Evolutionary conservation across 164 flowering plant genomes (phyloP), one percentile per base, ranked within the genome.

Genomic region (Vitis labrusca): DNA sequence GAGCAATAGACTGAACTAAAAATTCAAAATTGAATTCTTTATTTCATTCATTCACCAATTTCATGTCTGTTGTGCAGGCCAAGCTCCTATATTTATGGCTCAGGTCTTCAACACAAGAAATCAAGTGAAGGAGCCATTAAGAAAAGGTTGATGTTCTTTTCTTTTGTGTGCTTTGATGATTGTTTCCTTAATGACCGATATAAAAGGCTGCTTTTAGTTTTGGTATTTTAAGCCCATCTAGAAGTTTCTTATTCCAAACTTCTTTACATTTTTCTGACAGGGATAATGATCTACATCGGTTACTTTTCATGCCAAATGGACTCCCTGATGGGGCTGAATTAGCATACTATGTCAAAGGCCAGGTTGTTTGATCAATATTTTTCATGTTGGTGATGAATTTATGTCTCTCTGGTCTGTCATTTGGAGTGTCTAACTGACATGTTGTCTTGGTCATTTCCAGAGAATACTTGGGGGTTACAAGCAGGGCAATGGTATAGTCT

Each of bases 241-340:
- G 10, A 11, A 15, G 12, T 17, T 17, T 65, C 14, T 53, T 54
- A 54, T 17, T 59, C 17, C 59, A 37, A 8, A 32, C 64, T 53
- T 64, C 2, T 51, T 49, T 12, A 9, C 29, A 10, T 29, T 61
- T 61, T 69, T 7, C 64, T 71, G 52, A 61, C 83, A 94, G 97
- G 89, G 96, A 94, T 68, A 92, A 92, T 80, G 94, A 91, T 82
- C 79, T 94, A 56, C 98, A 94, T 75, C 81, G 89, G 29, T 69
- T 87, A 37, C 88, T 94, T 72, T 94, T 94, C 72, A 75, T 88
- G 91, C 94, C 94, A 44, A 87, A 88, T 79, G 98, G 98, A 50
- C 97, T 94, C 60, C 93, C 93, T 30, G 97, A 94, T 89, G 97
- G 98, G 58, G 87, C 92, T 64, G 83, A 82, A 54, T 77, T 94